phyloP scores from a whole-genome alignment of 1,284 basidiomycete species.

The Tremellales sp. region DNA sequence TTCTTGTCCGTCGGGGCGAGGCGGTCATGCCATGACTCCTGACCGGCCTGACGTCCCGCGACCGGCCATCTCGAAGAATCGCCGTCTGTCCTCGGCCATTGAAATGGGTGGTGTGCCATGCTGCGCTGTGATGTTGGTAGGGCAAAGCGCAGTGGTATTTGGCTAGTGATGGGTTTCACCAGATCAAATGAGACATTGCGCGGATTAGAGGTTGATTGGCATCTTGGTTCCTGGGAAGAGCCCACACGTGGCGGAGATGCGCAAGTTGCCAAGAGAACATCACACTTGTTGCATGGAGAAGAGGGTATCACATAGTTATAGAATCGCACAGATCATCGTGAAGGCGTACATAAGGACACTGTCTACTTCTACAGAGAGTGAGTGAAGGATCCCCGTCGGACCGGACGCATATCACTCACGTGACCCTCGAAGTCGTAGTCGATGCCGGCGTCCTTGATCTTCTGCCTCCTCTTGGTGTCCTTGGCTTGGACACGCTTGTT shows the following conservation, averaged over 20 bases:
- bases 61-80: constrained; percentile 17
- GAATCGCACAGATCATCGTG: no score
- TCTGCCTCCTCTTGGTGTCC: constrained; percentile 71
- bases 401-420: no score
- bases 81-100: constrained; percentile 26
- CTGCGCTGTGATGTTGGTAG: background rate
- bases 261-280: no score
- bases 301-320: no score
- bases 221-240: no score
- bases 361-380: no score
- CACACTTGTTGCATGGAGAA: no score
- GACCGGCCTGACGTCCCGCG: background rate
- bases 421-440: constrained; percentile 75
- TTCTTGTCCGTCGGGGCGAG: constrained; percentile 14
- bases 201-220: background rate
- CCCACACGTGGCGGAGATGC: no score
- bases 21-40: constrained; percentile 12
- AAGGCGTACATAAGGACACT: no score
- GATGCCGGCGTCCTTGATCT: constrained; percentile 77
- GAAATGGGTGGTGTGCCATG: constrained; percentile 10
- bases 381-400: no score
- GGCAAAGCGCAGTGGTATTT: background rate
- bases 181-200: background rate
- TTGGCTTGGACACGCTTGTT: constrained; percentile 70
- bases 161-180: background rate